Base-by-base conservation (phyloP, 768 basidiomycete genomes). In the Phanerodontia chrysosporium region DNA sequence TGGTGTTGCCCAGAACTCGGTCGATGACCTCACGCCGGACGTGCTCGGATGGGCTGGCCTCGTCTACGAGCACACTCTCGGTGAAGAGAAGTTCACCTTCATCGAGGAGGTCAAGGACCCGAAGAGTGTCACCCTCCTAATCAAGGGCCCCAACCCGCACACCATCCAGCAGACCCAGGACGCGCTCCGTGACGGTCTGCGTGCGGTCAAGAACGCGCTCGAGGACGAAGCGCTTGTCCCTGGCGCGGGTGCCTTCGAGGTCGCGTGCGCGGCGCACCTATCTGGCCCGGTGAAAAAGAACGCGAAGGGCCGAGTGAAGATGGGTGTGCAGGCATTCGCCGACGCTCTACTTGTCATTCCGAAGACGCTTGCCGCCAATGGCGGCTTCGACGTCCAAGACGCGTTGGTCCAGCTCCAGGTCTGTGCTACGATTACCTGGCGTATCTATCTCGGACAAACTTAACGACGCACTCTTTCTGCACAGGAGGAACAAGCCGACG, bases 31-130 rank as follows among this genome's bases (percentile, higher is more conserved):
- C 51, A 86, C 85, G 1, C 94, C 96, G 14, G 88, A 89, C 55
- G 81, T 93, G 32, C 86, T 99, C 51, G 97, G 97, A 30, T 97
- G 92, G 90, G 97, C 97, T 44, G 97, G 97, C 9, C 85, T 98
- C 62, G 94, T 99, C 29, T 99, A 99, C 77, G 97, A 99, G 75
- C 95, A 98, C 75, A 98, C 95, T 21, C 83, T 99, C 30, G 97
- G 97, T 64, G 97, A 99, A 76, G 97, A 99, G 70, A 99, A 98
- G 71, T 99, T 82, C 74, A 99, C 97, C 0, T 98, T 98, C 70
- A 79, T 99, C 57, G 97, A 98, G 74, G 92, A 99, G 63, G 96
- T 98, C 73, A 92, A 89, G 74, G 84, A 89, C 60, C 96, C 97
- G 28, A 95, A 92, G 80, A 89, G 87, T 58, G 97, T 98, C 55